Conservation (phyloP, 1,284 basidiomycete species). For the Puccinia triticina region DNA sequence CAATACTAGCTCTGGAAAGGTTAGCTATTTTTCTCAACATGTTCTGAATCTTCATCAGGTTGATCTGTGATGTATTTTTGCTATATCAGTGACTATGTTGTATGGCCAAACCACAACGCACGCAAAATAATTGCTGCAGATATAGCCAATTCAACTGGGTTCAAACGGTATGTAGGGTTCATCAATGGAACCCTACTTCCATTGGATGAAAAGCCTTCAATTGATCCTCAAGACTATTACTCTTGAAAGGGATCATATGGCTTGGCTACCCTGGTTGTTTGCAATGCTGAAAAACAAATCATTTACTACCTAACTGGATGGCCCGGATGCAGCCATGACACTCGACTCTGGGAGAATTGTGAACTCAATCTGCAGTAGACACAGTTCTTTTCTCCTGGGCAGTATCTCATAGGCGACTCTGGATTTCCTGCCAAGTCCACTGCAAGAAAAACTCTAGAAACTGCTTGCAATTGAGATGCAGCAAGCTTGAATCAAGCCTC, state of each 20-base stretch:
- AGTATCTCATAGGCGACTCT: no score
- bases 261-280: neutral
- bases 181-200: constrained; percentile 15
- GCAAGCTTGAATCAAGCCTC: no score
- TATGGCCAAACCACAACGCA: neutral
- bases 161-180: constrained; percentile 11
- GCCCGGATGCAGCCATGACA: neutral
- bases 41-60: no score
- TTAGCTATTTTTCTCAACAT: no score
- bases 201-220: neutral
- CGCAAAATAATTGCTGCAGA: neutral
- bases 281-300: neutral
- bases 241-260: neutral
- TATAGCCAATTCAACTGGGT: neutral
- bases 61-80: neutral
- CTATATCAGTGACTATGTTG: neutral
- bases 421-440: no score
- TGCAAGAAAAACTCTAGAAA: no score
- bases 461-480: no score
- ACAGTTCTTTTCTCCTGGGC: no score
- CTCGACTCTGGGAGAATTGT: no score
- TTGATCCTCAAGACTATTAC: no score
- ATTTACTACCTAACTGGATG: neutral
- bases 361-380: no score
- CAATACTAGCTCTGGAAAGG: no score